Evolutionary conservation across 2,329 filamentous ascomycete genomes (phyloP).

Genomic region (Pyricularia grisea): DNA sequence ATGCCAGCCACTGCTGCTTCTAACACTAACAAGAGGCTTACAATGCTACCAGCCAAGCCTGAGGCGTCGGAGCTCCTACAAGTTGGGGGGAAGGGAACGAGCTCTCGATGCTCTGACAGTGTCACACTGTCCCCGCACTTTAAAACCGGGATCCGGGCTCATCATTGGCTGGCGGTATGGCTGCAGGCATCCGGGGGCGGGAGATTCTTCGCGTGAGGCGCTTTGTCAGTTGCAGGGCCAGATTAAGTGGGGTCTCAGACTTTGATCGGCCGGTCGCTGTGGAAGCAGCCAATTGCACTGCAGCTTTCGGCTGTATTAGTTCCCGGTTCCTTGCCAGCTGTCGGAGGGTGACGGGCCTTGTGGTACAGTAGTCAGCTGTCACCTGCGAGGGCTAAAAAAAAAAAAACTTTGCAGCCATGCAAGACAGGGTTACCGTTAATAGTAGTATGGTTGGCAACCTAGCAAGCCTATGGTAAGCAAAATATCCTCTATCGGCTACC

Average conservation of each 20-base stretch:
- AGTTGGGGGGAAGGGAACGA: not conserved
- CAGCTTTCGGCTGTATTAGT: not conserved
- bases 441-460: not conserved
- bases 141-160: not conserved
- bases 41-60: conserved; percentile 1
- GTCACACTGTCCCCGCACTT: not conserved
- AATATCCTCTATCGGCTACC: not conserved
- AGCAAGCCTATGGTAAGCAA: not conserved
- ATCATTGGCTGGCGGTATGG: not conserved
- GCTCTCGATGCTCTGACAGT: not conserved
- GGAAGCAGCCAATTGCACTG: not conserved
- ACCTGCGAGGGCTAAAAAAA: not conserved
- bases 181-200: not conserved
- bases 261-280: not conserved
- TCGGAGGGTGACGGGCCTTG: not conserved
- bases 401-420: not conserved
- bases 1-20: not conserved
- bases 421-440: not conserved
- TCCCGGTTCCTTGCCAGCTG: not conserved
- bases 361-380: not conserved
- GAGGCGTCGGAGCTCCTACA: not conserved
- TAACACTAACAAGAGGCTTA: not conserved
- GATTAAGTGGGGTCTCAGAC: not conserved
- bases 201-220: conserved; percentile 1
- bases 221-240: not conserved